Conservation (phyloP, 2,329 filamentous ascomycete genomes). For the Fusarium sambucinum region DNA sequence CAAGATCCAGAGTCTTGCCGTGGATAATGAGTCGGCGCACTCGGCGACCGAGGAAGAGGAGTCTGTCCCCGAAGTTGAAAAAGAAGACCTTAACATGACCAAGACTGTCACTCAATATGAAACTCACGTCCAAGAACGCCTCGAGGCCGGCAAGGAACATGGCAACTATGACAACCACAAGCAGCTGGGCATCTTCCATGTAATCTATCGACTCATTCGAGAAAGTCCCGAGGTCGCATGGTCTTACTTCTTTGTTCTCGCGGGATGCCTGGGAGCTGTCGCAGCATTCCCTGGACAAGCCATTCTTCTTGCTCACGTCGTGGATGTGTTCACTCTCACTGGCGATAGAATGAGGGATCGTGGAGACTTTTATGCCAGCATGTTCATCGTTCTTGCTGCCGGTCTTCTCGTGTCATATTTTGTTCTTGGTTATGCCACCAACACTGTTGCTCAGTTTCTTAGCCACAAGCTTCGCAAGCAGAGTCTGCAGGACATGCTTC, state of each 20-base stretch:
- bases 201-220: conserved; percentile 52
- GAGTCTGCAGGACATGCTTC: conserved; percentile 51
- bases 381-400: conserved; percentile 66
- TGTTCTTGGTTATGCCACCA: conserved; percentile 53
- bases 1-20: conserved; percentile 53
- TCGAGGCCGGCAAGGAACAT: conserved; percentile 53
- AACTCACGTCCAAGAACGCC: conserved; percentile 47
- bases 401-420: conserved; percentile 61
- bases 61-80: conserved; percentile 25
- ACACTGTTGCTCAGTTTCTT: conserved; percentile 48
- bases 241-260: conserved; percentile 52
- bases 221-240: conserved; percentile 54
- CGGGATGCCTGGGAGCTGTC: conserved; percentile 50
- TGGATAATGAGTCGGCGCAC: conserved; percentile 40
- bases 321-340: conserved; percentile 56
- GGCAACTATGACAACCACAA: conserved; percentile 54
- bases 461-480: conserved; percentile 46
- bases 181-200: conserved; percentile 48
- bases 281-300: conserved; percentile 59
- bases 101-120: conserved; percentile 52
- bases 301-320: conserved; percentile 57
- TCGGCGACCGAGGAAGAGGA: conserved; percentile 47
- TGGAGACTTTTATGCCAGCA: conserved; percentile 66
- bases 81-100: conserved; percentile 36
- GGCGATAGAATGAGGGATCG: conserved; percentile 50